phyloP scores from a whole-genome alignment of 2,329 filamentous ascomycete genomes.

The Colletotrichum shisoi region DNA sequence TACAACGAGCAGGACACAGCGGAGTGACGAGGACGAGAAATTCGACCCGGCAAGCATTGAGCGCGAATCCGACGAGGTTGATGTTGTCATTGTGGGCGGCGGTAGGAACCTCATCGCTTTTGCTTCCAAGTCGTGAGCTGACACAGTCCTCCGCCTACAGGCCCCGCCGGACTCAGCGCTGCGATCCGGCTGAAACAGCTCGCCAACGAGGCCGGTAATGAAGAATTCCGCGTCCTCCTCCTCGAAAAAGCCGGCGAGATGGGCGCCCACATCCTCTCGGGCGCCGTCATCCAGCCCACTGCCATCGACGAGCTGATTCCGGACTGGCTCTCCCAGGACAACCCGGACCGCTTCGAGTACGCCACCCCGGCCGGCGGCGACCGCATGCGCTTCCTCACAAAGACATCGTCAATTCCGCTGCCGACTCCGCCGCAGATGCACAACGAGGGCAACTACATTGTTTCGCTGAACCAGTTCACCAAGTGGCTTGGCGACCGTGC shows the following conservation, averaged over 20 bases:
- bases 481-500: slow-evolving; percentile 96
- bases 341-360: slow-evolving; percentile 85
- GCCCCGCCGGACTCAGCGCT: slow-evolving; percentile 90
- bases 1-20: slow-evolving; percentile 30
- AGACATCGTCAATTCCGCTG: slow-evolving; percentile 77
- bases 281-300: slow-evolving; percentile 90
- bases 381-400: slow-evolving; percentile 93
- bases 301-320: slow-evolving; percentile 90
- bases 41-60: slow-evolving; percentile 77
- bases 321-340: slow-evolving; percentile 89
- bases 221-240: slow-evolving; percentile 91
- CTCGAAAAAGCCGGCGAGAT: slow-evolving; percentile 96
- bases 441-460: slow-evolving; percentile 97
- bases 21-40: slow-evolving; percentile 53
- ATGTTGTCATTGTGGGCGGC: slow-evolving; percentile 95
- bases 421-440: slow-evolving; percentile 96
- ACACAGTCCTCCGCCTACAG: slow-evolving; percentile 46
- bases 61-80: slow-evolving; percentile 89
- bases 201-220: slow-evolving; percentile 91
- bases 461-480: slow-evolving; percentile 92
- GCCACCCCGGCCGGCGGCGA: slow-evolving; percentile 85
- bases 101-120: slow-evolving; percentile 55
- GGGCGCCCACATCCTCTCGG: slow-evolving; percentile 93
- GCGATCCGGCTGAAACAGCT: slow-evolving; percentile 96
- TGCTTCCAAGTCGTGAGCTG: neutral